Percentiles rank a stretch among this genome's conserved stretches.
Evolutionary conservation across 2,329 filamentous ascomycete genomes (phyloP).

Genomic region (Trichocomaceae sp.): DNA sequence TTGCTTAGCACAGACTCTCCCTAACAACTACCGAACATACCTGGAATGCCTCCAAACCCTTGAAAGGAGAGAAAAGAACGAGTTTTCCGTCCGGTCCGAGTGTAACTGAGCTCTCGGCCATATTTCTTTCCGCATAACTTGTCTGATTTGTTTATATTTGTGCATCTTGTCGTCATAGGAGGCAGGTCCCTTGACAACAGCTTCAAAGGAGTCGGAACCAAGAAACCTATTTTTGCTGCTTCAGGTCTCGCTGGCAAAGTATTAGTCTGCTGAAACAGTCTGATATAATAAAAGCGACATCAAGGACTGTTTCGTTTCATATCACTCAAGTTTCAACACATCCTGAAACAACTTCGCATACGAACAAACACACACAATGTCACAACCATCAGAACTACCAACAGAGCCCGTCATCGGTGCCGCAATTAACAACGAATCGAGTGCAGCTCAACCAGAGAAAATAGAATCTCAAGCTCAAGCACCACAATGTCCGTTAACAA

Average conservation of each 20-base stretch:
- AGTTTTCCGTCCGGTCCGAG: not conserved
- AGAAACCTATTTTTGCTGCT: not conserved
- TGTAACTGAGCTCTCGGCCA: not conserved
- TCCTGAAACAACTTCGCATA: not conserved
- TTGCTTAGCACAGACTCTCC: not conserved
- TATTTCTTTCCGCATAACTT: conserved; percentile 1
- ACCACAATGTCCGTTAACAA: not conserved
- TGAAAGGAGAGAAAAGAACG: not conserved
- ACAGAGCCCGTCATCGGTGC: conserved; percentile 9
- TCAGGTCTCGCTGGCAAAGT: not conserved
- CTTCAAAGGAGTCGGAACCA: not conserved
- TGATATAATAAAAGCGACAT: not conserved
- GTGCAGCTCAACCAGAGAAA: not conserved
- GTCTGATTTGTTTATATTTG: not conserved
- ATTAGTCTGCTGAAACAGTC: not conserved
- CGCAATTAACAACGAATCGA: conserved; percentile 3
- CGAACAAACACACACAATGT: conserved; percentile 3
- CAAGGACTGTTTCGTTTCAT: not conserved
- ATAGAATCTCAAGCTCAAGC: not conserved
- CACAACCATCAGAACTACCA: conserved; percentile 7
- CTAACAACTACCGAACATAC: not conserved
- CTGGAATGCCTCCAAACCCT: not conserved
- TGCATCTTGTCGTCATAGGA: not conserved
- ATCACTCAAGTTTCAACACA: not conserved
- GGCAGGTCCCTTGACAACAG: not conserved